Evolutionary conservation across 495 filamentous ascomycete species (phyloP).

Genomic region (Penicillium odoratum): DNA sequence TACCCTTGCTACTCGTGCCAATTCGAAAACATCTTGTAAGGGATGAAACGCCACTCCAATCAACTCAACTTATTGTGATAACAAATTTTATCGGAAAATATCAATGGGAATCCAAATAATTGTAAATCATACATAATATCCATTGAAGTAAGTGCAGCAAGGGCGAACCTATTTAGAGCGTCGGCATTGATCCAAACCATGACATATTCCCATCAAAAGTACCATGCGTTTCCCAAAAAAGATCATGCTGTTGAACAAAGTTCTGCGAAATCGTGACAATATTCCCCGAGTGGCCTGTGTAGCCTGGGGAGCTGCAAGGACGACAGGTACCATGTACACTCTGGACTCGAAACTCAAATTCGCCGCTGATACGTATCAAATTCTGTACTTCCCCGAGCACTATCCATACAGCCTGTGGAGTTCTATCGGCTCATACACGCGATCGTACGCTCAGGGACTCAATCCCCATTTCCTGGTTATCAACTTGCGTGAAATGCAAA

Average conservation of each 20-base stretch:
- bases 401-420: slow-evolving; percentile 19
- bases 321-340: slow-evolving; percentile 23
- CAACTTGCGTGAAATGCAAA: slow-evolving; percentile 27
- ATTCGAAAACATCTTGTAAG: background rate
- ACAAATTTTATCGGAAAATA: background rate
- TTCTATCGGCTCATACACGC: background rate
- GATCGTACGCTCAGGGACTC: slow-evolving; percentile 13
- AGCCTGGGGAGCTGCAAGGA: slow-evolving; percentile 28
- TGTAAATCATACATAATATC: slow-evolving; percentile 18
- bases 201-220: slow-evolving; percentile 6
- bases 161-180: slow-evolving; percentile 11
- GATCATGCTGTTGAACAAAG: background rate
- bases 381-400: slow-evolving; percentile 12
- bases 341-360: slow-evolving; percentile 27
- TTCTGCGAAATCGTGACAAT: background rate
- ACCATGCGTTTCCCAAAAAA: background rate
- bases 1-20: slow-evolving; percentile 11
- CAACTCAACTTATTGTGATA: background rate
- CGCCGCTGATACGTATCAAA: slow-evolving; percentile 29
- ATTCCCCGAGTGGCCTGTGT: slow-evolving; percentile 23
- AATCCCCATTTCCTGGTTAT: slow-evolving; percentile 26
- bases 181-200: slow-evolving; percentile 7
- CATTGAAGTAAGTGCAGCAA: slow-evolving; percentile 17
- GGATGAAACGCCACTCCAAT: background rate
- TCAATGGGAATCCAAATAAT: slow-evolving; percentile 16